Evolutionary conservation across 2,329 filamentous ascomycete species (phyloP).

Genomic region (Ascochyta pisi): DNA sequence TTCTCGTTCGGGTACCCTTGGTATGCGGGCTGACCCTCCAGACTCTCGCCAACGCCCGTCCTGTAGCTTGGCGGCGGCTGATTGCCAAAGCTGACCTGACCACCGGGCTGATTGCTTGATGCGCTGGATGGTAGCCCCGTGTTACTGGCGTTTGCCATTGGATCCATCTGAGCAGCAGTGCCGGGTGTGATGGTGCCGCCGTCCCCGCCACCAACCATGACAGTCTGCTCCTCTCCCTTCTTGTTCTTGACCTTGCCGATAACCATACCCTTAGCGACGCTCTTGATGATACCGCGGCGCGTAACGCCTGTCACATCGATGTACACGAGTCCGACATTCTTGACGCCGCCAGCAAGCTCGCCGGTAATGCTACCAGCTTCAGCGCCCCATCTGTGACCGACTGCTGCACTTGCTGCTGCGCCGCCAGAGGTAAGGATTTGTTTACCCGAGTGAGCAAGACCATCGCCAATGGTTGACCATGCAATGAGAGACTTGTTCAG

Average conservation of each 20-base stretch:
- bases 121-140: constrained; percentile 37
- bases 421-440: constrained; percentile 77
- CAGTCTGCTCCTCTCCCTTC: constrained; percentile 67
- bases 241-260: constrained; percentile 80
- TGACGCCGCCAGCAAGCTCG: constrained; percentile 82
- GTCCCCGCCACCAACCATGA: constrained; percentile 74
- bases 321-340: constrained; percentile 96
- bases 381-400: constrained; percentile 85
- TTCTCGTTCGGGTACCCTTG: constrained; percentile 42
- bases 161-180: constrained; percentile 48
- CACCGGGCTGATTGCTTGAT: constrained; percentile 32
- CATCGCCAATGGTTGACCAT: constrained; percentile 92
- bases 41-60: constrained; percentile 46
- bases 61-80: constrained; percentile 44
- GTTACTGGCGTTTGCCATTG: constrained; percentile 36
- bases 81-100: constrained; percentile 47
- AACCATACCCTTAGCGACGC: constrained; percentile 93
- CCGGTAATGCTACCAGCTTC: constrained; percentile 82
- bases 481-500: constrained; percentile 97
- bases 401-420: constrained; percentile 81
- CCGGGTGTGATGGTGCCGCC: constrained; percentile 54
- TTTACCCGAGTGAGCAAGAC: constrained; percentile 85
- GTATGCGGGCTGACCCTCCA: constrained; percentile 45
- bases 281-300: constrained; percentile 87
- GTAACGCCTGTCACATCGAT: constrained; percentile 96